Conservation (phyloP, 2,329 filamentous ascomycete genomes). For the Penicillium sp. region DNA sequence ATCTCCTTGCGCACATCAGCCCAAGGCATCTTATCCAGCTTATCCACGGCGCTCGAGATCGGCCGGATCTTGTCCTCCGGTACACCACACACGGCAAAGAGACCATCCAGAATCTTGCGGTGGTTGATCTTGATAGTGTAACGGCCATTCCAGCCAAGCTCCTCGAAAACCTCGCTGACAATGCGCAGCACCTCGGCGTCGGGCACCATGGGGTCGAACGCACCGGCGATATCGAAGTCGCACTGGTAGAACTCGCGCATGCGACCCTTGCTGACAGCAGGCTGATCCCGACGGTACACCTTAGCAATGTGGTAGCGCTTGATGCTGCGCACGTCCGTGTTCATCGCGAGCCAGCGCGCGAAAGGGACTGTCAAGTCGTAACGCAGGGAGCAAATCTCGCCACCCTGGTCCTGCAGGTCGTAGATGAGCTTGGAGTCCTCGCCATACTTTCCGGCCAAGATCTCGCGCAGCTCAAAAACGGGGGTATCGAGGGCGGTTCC, state of each 20-base stretch:
- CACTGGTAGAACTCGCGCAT: slow-evolving; percentile 98
- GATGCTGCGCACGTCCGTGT: slow-evolving; percentile 75
- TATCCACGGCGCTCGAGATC: slow-evolving; percentile 92
- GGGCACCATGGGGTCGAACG: slow-evolving; percentile 85
- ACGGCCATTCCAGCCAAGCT: slow-evolving; percentile 69
- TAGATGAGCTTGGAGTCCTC: slow-evolving; percentile 93
- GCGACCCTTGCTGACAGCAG: slow-evolving; percentile 83
- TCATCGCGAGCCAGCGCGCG: slow-evolving; percentile 91
- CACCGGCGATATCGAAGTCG: slow-evolving; percentile 90
- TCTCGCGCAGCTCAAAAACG: slow-evolving; percentile 84
- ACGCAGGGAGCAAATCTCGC: slow-evolving; percentile 78
- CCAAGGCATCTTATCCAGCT: slow-evolving; percentile 92
- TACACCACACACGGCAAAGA: slow-evolving; percentile 89
- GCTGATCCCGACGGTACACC: slow-evolving; percentile 79
- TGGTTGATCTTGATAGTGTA: slow-evolving; percentile 95
- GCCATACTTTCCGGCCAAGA: slow-evolving; percentile 85
- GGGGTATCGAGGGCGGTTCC: slow-evolving; percentile 76
- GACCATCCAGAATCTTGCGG: slow-evolving; percentile 87
- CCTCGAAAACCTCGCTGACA: slow-evolving; percentile 80
- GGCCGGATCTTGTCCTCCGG: slow-evolving; percentile 81
- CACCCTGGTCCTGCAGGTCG: slow-evolving; percentile 82
- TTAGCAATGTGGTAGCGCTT: slow-evolving; percentile 96
- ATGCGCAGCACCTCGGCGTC: slow-evolving; percentile 88
- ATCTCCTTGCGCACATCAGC: slow-evolving; percentile 87
- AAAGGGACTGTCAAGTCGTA: slow-evolving; percentile 90